A percentile compares a stretch with the other conserved stretches of the same genome.
Evolutionary conservation across 2,329 filamentous ascomycete species (phyloP).

Genomic region (Hypoxylon sp.): DNA sequence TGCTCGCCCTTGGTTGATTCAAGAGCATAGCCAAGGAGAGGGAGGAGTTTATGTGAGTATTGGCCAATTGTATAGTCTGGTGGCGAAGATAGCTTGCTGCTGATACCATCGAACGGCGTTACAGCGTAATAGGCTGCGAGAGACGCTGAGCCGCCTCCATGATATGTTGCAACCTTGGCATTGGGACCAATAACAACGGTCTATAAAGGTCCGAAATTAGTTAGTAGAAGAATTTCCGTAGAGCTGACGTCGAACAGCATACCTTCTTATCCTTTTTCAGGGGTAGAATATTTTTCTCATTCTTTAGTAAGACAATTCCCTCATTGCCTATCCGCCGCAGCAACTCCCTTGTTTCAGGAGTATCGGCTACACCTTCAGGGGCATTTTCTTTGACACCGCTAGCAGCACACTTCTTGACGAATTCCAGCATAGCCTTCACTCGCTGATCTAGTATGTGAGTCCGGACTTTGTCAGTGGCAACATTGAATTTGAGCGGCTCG

Average conservation of each 20-base stretch:
- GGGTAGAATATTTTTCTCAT: conserved; percentile 73
- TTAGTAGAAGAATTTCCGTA: neutral
- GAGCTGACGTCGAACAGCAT: neutral
- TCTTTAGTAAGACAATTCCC: conserved; percentile 80
- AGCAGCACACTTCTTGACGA: conserved; percentile 69
- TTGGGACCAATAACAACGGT: conserved; percentile 70
- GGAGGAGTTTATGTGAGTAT: conserved; percentile 74
- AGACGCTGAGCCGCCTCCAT: conserved; percentile 75
- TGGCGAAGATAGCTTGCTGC: conserved; percentile 59
- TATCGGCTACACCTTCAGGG: conserved; percentile 67
- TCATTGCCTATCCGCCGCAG: conserved; percentile 75
- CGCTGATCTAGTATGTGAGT: conserved; percentile 68
- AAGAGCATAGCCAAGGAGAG: conserved; percentile 66
- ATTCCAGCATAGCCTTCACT: conserved; percentile 68
- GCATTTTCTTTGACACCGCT: conserved; percentile 67
- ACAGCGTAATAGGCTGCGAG: conserved; percentile 74
- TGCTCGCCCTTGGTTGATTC: conserved; percentile 64
- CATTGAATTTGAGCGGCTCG: conserved; percentile 64
- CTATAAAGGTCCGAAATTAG: conserved; percentile 42
- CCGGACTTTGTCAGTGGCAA: conserved; percentile 68
- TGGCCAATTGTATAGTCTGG: conserved; percentile 70
- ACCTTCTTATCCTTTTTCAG: conserved; percentile 71
- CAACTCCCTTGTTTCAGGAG: conserved; percentile 71
- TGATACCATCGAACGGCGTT: conserved; percentile 79
- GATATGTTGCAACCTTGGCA: conserved; percentile 67